phyloP scores from a whole-genome alignment of 192 early-diverging fungal genomes.

The Mortierella alpina region DNA sequence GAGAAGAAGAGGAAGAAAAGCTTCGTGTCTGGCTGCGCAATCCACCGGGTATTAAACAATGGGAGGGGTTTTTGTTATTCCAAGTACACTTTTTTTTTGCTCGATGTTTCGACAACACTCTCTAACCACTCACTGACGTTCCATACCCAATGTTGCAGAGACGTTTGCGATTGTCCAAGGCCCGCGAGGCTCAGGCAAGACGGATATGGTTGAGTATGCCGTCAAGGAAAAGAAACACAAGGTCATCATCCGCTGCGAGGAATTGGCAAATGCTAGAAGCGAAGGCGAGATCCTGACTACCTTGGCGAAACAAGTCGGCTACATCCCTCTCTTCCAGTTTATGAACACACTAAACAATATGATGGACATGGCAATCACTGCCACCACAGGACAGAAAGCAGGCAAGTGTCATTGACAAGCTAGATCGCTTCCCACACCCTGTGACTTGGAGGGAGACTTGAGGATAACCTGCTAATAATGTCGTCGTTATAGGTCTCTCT shows the following conservation, averaged over 20 bases:
- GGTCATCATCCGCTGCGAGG: constrained; percentile 83
- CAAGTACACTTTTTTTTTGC: too few relatives aligned
- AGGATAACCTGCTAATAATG: background rate
- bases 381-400: constrained; percentile 90
- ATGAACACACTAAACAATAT: constrained; percentile 76
- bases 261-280: constrained; percentile 76
- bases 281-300: constrained; percentile 78
- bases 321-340: constrained; percentile 92
- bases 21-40: constrained; percentile 69
- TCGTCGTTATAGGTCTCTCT: constrained; percentile 64
- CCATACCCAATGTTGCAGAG: constrained; percentile 58
- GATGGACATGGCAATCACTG: constrained; percentile 86
- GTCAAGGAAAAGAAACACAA: constrained; percentile 75
- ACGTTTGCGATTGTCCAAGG: constrained; percentile 88
- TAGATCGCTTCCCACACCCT: background rate
- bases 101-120: background rate
- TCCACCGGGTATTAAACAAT: constrained; percentile 56
- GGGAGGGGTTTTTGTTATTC: background rate
- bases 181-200: constrained; percentile 87
- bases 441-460: background rate
- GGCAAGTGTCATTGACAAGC: constrained; percentile 38
- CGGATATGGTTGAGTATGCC: constrained; percentile 77
- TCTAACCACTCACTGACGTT: background rate
- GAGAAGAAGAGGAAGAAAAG: constrained; percentile 65
- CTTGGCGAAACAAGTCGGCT: constrained; percentile 89